Evolutionary conservation across 2,329 filamentous ascomycete species (phyloP), one percentile per base, ranked within the genome.

Genomic region (Pseudomassariella vexata): DNA sequence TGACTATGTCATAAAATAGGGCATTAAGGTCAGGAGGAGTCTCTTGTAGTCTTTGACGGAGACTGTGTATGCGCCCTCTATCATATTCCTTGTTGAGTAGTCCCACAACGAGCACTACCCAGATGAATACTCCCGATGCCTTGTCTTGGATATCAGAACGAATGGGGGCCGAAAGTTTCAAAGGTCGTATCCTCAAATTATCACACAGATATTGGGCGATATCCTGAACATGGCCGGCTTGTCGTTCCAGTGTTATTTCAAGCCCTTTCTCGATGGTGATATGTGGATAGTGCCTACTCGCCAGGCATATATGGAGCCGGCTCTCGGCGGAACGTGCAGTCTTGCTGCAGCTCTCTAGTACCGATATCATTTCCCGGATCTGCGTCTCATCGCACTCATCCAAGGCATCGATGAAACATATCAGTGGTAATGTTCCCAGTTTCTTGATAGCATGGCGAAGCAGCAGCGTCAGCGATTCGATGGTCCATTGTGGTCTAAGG

Each of bases 91-190:
- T 37, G 20, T 62, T 60, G 1, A 66, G 34, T 1, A 63, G 56
- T 0, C 45, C 61, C 60, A 24, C 19, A 5, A 31, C 28, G 5
- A 31, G 20, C 9, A 15, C 28, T 6, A 31, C 28, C 28, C 28
- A 66, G 20, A 68, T 46, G 14, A 69, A 69, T 0, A 68, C 47
- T 0, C 63, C 59, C 0, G 54, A 46, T 3, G 64, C 53, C 20
- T 62, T 66, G 1, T 45, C 16, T 0, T 53, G 23, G 1, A 68
- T 36, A 1, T 53, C 33, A 0, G 27, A 17, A 7, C 38, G 22
- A 28, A 57, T 30, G 1, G 11, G 15, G 42, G 36, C 31, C 18
- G 32, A 36, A 5, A 16, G 20, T n/a, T 28, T 33, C n/a, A 28
- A 21, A 4, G 37, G 34, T 1, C 1, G 32, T 16, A 56, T 40